Evolutionary conservation across 2,329 filamentous ascomycete genomes (phyloP).

Genomic region (Calonectria hongkongensis): DNA sequence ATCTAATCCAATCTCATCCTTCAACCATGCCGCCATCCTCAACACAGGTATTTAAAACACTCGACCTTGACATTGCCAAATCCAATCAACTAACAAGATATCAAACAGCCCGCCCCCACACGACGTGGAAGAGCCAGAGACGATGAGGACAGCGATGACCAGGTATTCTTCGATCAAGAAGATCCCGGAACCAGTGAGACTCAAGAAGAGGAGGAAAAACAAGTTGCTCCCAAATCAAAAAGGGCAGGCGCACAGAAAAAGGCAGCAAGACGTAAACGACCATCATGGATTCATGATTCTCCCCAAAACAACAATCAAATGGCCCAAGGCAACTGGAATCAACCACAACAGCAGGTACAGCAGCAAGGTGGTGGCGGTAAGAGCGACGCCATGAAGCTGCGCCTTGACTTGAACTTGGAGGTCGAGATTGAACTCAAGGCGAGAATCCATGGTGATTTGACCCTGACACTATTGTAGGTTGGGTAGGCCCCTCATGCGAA

Average conservation of each 20-base stretch:
- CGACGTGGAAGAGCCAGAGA: no score
- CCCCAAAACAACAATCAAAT: slow-evolving; percentile 40
- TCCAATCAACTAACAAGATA: neutral
- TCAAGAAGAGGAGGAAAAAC: neutral
- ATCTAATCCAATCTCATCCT: neutral
- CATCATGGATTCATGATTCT: slow-evolving; percentile 44
- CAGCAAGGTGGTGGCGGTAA: slow-evolving; percentile 45
- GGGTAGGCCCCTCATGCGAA: neutral
- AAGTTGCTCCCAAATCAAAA: slow-evolving; percentile 35
- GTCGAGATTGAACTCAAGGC: slow-evolving; percentile 91
- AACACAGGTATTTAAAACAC: neutral
- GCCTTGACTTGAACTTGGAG: slow-evolving; percentile 87
- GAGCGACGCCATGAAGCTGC: slow-evolving; percentile 73
- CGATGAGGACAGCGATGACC: neutral
- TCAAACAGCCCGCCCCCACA: neutral
- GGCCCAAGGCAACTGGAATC: slow-evolving; percentile 43
- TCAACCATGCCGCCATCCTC: slow-evolving; percentile 9
- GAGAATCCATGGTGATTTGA: slow-evolving; percentile 89
- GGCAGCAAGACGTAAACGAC: slow-evolving; percentile 45
- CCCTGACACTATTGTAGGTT: slow-evolving; percentile 79
- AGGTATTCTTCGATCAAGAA: neutral
- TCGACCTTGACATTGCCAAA: fast-evolving
- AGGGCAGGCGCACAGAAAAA: slow-evolving; percentile 49
- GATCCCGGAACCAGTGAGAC: neutral
- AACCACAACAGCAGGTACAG: slow-evolving; percentile 45